Conservation (phyloP, 371 early-diverging fungal species). For the Chytridium lagenaria region DNA sequence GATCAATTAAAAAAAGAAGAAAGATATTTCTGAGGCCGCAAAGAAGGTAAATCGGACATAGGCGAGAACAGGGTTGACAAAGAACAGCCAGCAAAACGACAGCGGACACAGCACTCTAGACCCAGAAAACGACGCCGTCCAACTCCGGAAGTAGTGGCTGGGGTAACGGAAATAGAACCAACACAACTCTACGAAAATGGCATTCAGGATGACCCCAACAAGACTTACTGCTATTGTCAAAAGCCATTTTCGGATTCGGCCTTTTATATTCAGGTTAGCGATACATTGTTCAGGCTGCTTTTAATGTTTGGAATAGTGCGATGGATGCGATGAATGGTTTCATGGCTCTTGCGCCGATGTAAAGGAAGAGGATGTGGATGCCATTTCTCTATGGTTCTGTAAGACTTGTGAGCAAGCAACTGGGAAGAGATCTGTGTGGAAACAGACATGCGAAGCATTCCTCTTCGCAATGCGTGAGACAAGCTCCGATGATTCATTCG, state of each 20-base stretch:
- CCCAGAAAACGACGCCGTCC: conserved; percentile 13
- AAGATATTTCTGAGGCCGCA: not conserved
- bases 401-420: conserved; percentile 30
- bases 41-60: not conserved
- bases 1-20: conserved; percentile 1
- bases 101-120: conserved; percentile 16
- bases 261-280: conserved; percentile 45
- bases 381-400: conserved; percentile 48
- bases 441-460: conserved; percentile 27
- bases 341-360: conserved; percentile 44
- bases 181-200: not conserved
- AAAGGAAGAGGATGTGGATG: conserved; percentile 37
- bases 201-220: conserved; percentile 21
- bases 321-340: conserved; percentile 53
- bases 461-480: conserved; percentile 26
- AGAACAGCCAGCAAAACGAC: not conserved
- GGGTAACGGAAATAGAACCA: not conserved
- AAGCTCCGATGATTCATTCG: conserved; percentile 6
- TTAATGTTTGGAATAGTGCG: conserved; percentile 33
- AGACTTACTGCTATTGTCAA: conserved; percentile 45
- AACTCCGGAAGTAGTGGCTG: conserved; percentile 3
- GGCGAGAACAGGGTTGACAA: too few species aligned
- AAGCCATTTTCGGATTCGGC: conserved; percentile 30
- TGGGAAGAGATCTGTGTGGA: conserved; percentile 30
- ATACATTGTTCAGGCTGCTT: not conserved